Percentiles rank a stretch among this genome's conserved stretches.
These are phyloP conservation scores for Elongisporangium anandrum DNA, from an alignment of 352 stramenopile genomes.

Conservation along the genomic window DNA sequence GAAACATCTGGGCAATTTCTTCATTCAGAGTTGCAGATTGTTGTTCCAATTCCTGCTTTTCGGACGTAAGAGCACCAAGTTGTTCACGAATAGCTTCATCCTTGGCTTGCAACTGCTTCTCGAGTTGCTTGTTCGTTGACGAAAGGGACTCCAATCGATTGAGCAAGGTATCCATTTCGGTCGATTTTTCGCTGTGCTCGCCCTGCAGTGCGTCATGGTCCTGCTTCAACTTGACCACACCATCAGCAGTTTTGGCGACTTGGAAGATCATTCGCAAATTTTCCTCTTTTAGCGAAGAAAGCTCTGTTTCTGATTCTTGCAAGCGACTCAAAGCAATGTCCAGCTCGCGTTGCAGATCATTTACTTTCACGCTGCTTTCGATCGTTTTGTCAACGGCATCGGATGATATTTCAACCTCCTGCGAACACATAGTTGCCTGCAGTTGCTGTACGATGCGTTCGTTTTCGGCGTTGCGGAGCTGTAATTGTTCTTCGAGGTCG, in stretches of 20 bases:
- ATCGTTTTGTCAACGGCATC: too few relatives aligned
- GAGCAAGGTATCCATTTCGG: conserved; percentile 23
- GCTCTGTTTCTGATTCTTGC: conserved; percentile 36
- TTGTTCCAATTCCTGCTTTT: conserved; percentile 33
- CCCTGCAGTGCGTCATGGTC: conserved; percentile 43
- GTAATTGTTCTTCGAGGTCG: too few relatives aligned
- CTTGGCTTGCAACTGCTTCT: conserved; percentile 18
- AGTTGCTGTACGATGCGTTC: too few relatives aligned
- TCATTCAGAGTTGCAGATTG: conserved; percentile 14
- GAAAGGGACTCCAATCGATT: conserved; percentile 23
- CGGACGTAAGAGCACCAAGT: conserved; percentile 25
- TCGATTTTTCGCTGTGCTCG: conserved; percentile 25
- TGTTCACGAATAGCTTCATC: conserved; percentile 13
- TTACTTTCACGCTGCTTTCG: too few relatives aligned
- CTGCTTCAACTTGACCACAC: conserved; percentile 52
- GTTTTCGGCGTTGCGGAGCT: too few relatives aligned
- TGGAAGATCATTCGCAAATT: conserved; percentile 78
- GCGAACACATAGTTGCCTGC: too few relatives aligned
- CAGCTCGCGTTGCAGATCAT: conserved; percentile 20
- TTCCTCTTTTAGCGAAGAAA: conserved; percentile 58
- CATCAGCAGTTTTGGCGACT: conserved; percentile 62
- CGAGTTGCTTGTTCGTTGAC: conserved; percentile 22
- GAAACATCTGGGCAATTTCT: conserved; percentile 11
- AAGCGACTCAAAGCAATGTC: conserved; percentile 25
- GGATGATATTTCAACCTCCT: too few relatives aligned